Evolutionary conservation across 2,329 filamentous ascomycete species (phyloP).

Genomic region (Trichoderma harzianum): DNA sequence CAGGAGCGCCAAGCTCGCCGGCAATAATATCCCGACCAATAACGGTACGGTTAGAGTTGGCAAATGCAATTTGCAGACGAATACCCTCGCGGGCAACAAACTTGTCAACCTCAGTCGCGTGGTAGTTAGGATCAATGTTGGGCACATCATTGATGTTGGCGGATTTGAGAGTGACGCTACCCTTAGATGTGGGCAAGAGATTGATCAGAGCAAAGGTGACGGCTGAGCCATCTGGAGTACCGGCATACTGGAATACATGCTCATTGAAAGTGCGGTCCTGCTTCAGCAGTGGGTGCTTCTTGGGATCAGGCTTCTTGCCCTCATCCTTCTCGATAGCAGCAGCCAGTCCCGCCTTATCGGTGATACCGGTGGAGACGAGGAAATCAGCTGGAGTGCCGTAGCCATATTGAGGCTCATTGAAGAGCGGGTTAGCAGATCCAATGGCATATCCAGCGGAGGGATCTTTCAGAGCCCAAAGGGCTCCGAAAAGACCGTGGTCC

Average conservation of each 20-base stretch:
- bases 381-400: slow-evolving; percentile 38
- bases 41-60: slow-evolving; percentile 19
- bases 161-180: slow-evolving; percentile 26
- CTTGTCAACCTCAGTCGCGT: slow-evolving; percentile 29
- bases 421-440: slow-evolving; percentile 35
- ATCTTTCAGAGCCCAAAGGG: slow-evolving; percentile 33
- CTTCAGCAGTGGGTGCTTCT: slow-evolving; percentile 33
- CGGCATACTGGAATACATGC: slow-evolving; percentile 23
- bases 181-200: slow-evolving; percentile 28
- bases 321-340: slow-evolving; percentile 35
- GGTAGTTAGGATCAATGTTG: slow-evolving; percentile 31
- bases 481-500: slow-evolving; percentile 29
- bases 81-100: slow-evolving; percentile 28
- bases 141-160: slow-evolving; percentile 23
- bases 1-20: slow-evolving; percentile 22
- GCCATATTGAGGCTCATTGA: slow-evolving; percentile 35
- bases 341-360: slow-evolving; percentile 27
- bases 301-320: slow-evolving; percentile 28
- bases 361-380: slow-evolving; percentile 30
- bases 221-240: slow-evolving; percentile 23
- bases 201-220: slow-evolving; percentile 24
- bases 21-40: slow-evolving; percentile 25
- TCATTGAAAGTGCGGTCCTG: slow-evolving; percentile 22
- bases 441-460: slow-evolving; percentile 32
- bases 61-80: slow-evolving; percentile 23